Conservation (phyloP, 345 rosid genomes). For the Mangifera indica region DNA sequence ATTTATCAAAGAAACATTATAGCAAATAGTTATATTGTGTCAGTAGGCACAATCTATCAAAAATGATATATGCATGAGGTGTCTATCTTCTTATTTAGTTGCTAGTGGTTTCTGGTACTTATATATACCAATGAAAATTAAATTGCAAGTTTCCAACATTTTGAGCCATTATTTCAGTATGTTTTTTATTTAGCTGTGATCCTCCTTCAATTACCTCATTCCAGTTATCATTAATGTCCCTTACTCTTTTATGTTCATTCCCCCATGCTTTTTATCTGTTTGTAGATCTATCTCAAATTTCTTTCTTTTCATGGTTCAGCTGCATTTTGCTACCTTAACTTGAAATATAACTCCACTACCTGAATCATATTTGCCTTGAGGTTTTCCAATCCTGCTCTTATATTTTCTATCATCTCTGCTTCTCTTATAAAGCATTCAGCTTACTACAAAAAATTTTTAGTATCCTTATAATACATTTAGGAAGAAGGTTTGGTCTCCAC, state of each 20-base stretch:
- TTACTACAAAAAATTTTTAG: not conserved
- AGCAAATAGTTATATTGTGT: constrained; percentile 5
- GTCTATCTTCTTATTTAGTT: not conserved
- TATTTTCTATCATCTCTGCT: not conserved
- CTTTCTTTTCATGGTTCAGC: not conserved
- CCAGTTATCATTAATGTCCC: not conserved
- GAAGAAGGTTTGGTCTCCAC: not conserved
- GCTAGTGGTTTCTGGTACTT: not conserved
- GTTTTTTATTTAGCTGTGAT: not conserved
- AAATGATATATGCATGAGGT: not conserved
- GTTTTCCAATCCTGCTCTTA: not conserved
- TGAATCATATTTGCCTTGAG: not conserved
- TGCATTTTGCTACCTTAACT: not conserved
- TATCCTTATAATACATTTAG: not conserved
- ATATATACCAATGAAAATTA: not conserved
- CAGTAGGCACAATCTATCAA: not conserved
- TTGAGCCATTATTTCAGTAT: not conserved
- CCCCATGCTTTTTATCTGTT: not conserved
- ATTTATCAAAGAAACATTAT: not conserved
- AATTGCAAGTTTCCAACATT: not conserved
- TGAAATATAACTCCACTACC: not conserved
- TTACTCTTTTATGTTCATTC: not conserved
- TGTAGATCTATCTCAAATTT: not conserved
- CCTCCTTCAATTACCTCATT: not conserved
- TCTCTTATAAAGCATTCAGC: not conserved